Evolutionary conservation across 2,329 filamentous ascomycete genomes (phyloP), one percentile per base, ranked within the genome.

Genomic region (Ophiostoma australiae): DNA sequence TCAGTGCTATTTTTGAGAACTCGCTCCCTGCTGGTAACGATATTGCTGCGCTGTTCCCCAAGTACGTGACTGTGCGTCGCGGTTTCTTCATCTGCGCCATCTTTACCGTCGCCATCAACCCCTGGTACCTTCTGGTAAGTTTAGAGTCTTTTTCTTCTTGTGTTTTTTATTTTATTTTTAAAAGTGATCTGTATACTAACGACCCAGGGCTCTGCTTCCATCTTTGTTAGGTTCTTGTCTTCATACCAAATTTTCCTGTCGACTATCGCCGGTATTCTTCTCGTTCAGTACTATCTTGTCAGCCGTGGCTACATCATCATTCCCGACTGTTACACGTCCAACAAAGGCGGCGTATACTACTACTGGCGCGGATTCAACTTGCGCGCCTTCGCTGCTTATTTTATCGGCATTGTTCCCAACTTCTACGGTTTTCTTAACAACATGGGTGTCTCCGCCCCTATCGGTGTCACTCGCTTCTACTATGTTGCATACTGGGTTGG

Each of bases 401-500:
- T 81, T 1, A 63, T 80, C 44, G 79, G 78, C 17, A 77, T 81
- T n/a, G 75, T 76, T 5, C 80, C 80, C 0, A 81, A 81, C 65
- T 80, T 83, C 67, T 80, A 79, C 66, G 80, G 80, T 0, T 83
- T 83, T 1, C 66, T 67, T 41, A 44, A 67, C 66, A 67, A 67
- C 66, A 67, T 67, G 66, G 66, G 66, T 15, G 79, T 82, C 4
- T 3, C 68, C 0, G 79, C 78, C 0, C 80, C 80, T 1, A 4
- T 77, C 0, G 78, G 77, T 0, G 75, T 80, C 3, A 78, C 76
- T 0, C 75, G 77, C 20, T 87, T 87, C 77, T 88, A 89, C 74
- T 86, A 86, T 72, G 79, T 89, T 33, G 85, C 86, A 0, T 85
- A 83, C 70, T 82, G 83, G 74, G 84, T 87, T 6, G 82, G 84